Percentiles rank a stretch among this genome's conserved stretches.
These are phyloP conservation scores for Dendrobium nobile DNA, from an alignment of 106 monocot species.

Conservation along the genomic window DNA sequence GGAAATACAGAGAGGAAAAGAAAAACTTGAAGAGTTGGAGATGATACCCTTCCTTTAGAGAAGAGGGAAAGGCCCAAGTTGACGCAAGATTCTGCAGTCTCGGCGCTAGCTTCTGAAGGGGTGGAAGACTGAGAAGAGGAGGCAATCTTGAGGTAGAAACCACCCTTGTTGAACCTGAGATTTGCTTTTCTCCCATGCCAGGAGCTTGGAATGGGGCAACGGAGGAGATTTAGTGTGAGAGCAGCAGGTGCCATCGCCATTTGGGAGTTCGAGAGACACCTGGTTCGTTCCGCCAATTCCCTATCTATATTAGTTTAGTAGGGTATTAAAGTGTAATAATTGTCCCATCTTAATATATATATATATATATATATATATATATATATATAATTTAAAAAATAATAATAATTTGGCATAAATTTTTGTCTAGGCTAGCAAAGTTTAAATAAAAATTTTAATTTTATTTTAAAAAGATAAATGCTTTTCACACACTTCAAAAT, in stretches of 20 bases:
- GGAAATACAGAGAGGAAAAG: background rate
- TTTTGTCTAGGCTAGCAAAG: no score
- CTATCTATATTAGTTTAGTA: no score
- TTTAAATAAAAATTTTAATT: no score
- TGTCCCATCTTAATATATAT: no score
- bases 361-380: no score
- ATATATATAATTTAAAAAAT: no score
- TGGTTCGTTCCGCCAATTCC: no score
- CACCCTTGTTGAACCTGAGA: constrained; percentile 3
- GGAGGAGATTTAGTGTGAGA: constrained; percentile 17
- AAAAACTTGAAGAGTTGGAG: background rate
- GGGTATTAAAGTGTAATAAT: no score
- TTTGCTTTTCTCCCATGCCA: constrained; percentile 1
- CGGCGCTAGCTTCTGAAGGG: constrained; percentile 12
- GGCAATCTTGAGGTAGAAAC: constrained; percentile 20
- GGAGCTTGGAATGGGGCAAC: constrained; percentile 8
- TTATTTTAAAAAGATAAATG: no score
- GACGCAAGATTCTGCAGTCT: constrained; percentile 81
- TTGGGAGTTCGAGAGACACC: background rate
- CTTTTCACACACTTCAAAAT: no score
- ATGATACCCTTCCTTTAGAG: constrained; percentile 74
- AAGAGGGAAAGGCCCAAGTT: constrained; percentile 80
- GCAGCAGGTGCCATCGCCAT: constrained; percentile 21
- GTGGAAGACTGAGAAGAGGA: constrained; percentile 30
- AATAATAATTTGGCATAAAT: no score